These are phyloP conservation scores for Tranzscheliella williamsii DNA, from an alignment of 1,284 basidiomycete genomes.

Conservation along the genomic window DNA sequence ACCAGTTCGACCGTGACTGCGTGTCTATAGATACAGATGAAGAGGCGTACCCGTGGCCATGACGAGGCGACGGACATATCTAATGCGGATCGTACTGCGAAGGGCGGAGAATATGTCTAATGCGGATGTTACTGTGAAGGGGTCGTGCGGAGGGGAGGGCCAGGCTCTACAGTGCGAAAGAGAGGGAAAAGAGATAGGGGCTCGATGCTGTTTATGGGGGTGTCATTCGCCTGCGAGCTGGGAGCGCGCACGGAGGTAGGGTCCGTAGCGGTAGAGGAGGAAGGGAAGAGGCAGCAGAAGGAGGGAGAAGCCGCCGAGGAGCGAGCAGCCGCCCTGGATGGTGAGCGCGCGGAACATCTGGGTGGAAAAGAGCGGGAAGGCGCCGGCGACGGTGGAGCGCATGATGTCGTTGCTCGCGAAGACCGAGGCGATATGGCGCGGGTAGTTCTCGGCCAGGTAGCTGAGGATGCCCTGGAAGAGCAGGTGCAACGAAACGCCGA, in stretches of 20 bases:
- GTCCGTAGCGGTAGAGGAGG: conserved; percentile 1
- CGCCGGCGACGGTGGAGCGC: conserved; percentile 21
- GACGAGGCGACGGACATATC: too few relatives aligned
- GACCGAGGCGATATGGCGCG: conserved; percentile 20
- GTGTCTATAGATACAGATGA: too few relatives aligned
- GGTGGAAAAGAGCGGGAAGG: conserved; percentile 17
- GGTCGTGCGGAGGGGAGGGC: too few relatives aligned
- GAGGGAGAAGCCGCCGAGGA: conserved; percentile 3
- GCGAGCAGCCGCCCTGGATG: conserved; percentile 3
- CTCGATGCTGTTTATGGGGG: too few relatives aligned
- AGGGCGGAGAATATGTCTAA: too few relatives aligned
- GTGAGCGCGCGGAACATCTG: conserved; percentile 5
- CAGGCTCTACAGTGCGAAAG: too few relatives aligned
- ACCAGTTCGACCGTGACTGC: too few relatives aligned
- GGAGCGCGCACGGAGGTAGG: conserved; percentile 1
- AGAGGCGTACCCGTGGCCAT: too few relatives aligned
- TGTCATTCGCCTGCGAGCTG: conserved; percentile 1
- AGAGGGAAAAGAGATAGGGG: too few relatives aligned
- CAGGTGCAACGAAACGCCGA: conserved; percentile 21
- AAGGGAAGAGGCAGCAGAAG: conserved; percentile 1
- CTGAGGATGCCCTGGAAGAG: conserved; percentile 17
- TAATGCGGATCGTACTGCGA: too few relatives aligned
- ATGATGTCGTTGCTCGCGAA: conserved; percentile 36
- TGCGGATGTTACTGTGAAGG: too few relatives aligned
- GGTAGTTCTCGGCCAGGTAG: conserved; percentile 14